phyloP scores from a whole-genome alignment of 2,329 filamentous ascomycete genomes.

The Didymella segeticola region DNA sequence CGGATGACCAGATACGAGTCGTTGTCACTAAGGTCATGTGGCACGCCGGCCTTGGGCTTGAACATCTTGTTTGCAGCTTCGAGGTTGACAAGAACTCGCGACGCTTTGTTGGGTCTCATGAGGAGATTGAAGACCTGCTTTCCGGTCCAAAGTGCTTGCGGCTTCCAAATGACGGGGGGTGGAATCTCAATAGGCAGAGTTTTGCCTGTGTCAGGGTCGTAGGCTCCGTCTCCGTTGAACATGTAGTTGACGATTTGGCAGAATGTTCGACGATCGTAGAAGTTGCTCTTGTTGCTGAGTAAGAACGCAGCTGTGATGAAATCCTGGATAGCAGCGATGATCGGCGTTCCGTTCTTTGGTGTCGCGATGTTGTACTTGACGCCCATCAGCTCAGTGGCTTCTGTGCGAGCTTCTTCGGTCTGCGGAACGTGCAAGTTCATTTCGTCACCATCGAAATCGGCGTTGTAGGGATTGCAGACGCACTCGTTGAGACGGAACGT shows the following conservation, averaged over 20 bases:
- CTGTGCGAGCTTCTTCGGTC: slow-evolving; percentile 93
- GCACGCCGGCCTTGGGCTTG: slow-evolving; percentile 66
- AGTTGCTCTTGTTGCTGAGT: slow-evolving; percentile 88
- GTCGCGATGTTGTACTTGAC: slow-evolving; percentile 96
- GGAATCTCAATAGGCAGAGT: slow-evolving; percentile 79
- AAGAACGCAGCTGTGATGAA: slow-evolving; percentile 97
- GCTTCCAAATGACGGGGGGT: slow-evolving; percentile 84
- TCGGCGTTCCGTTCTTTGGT: slow-evolving; percentile 96
- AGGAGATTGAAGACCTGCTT: slow-evolving; percentile 95
- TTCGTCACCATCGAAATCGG: slow-evolving; percentile 98
- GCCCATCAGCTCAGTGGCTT: slow-evolving; percentile 96
- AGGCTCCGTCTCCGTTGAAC: slow-evolving; percentile 73
- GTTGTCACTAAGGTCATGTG: slow-evolving; percentile 75
- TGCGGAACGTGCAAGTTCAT: slow-evolving; percentile 99
- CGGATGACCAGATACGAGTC: slow-evolving; percentile 92
- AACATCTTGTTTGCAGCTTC: slow-evolving; percentile 92
- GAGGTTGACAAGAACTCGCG: slow-evolving; percentile 83
- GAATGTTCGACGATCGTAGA: slow-evolving; percentile 88
- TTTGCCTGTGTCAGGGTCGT: slow-evolving; percentile 55
- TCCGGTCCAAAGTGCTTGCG: slow-evolving; percentile 89
- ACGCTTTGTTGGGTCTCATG: slow-evolving; percentile 86
- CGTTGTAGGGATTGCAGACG: slow-evolving; percentile 97
- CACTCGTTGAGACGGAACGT: slow-evolving; percentile 98
- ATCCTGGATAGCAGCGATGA: slow-evolving; percentile 98
- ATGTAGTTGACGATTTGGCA: slow-evolving; percentile 92